A percentile compares a stretch with the other conserved stretches of the same genome.
Evolutionary conservation across 129 eudicot genomes (phyloP).

Genomic region (Tanacetum coccineum): DNA sequence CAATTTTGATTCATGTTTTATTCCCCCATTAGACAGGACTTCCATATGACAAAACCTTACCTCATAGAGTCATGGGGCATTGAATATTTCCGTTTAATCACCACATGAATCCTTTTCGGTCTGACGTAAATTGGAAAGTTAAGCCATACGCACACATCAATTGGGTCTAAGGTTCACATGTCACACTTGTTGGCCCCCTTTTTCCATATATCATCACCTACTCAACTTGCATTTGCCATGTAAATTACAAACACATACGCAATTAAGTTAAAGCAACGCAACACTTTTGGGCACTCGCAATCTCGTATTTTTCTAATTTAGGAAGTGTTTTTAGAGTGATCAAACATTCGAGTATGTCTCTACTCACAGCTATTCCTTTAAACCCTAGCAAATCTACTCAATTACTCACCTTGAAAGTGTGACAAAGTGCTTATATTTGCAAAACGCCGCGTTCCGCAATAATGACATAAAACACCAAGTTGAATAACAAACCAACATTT

Average conservation of each 20-base stretch:
- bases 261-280: neutral
- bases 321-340: too few species aligned
- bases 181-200: slow-evolving; percentile 21
- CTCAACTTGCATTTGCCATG: slow-evolving; percentile 8
- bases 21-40: neutral
- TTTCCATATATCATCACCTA: slow-evolving; percentile 19
- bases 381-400: too few species aligned
- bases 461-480: too few species aligned
- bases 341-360: too few species aligned
- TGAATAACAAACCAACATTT: too few species aligned
- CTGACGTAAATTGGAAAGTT: slow-evolving; percentile 18
- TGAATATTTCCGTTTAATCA: neutral
- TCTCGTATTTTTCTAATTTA: neutral
- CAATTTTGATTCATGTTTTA: neutral
- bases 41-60: neutral
- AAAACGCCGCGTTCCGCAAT: too few species aligned
- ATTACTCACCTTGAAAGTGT: too few species aligned
- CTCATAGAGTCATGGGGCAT: neutral
- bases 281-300: neutral
- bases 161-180: slow-evolving; percentile 26
- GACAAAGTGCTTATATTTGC: too few species aligned
- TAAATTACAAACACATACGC: neutral
- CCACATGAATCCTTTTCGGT: neutral
- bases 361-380: too few species aligned
- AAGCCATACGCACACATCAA: slow-evolving; percentile 27